Evolutionary conservation across 2,329 filamentous ascomycete genomes (phyloP), one percentile per base, ranked within the genome.

Genomic region (Aspergillus vadensis): DNA sequence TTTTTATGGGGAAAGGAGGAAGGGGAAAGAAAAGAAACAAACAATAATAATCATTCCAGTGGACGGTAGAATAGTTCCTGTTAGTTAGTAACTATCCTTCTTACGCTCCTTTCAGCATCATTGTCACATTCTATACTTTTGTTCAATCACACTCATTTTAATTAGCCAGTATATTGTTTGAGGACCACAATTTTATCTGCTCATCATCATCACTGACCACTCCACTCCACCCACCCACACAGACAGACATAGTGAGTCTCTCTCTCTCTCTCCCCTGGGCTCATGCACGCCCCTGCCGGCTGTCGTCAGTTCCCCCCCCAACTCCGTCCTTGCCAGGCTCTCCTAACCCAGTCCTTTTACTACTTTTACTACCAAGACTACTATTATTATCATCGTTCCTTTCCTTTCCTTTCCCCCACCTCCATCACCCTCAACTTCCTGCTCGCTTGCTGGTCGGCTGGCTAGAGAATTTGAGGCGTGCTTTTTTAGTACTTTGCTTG

Each of bases 261-360:
- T n/a, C 21, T 21, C 27, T n/a, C 27, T n/a, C 21, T 21, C 14
- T 30, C 47, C 25, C 25, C n/a, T 30, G 47, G 41, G 47, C 47
- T n/a, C 47, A 50, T 50, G 47, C 47, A 47, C n/a, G 32, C 41
- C 53, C 53, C 39, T 55, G 53, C 53, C 53, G 27, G 39, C 39
- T 55, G 53, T 47, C 53, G 53, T 55, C 53, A 55, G 53, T 55
- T 23, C 52, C 39, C n/a, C 53, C 8, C n/a, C 53, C 8, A 50
- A 32, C 25, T 27, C 23, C 47, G 23, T 32, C 47, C 12, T 21
- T 27, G 23, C 44, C 44, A 19, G 39, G 10, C 41, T 36, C 32
- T 36, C 32, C 32, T 36, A 36, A 36, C 32, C 32, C 32, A 36
- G 32, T 36, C 32, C 32, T 36, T 5, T 12, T 36, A 12, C 32